A percentile compares a stretch with the other conserved stretches of the same genome.
Conservation (phyloP, 306 rosid genomes). For the Abrus precatorius region DNA sequence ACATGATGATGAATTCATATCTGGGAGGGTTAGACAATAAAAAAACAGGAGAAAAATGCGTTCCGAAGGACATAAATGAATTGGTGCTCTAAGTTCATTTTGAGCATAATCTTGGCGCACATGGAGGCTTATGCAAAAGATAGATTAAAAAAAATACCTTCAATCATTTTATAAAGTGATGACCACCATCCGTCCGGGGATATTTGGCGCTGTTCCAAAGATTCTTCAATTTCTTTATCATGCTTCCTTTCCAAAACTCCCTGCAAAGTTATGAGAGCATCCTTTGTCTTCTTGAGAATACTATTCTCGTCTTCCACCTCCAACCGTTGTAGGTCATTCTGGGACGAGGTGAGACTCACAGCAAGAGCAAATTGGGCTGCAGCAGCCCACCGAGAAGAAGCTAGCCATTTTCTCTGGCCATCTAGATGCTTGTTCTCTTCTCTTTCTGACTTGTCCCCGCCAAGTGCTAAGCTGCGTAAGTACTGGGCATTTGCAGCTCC, state of each 20-base stretch:
- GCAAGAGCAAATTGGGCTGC: constrained; percentile 82
- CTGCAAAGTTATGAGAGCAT: constrained; percentile 85
- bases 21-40: not conserved
- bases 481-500: constrained; percentile 92
- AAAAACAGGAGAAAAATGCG: not conserved
- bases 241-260: constrained; percentile 89
- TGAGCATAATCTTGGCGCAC: not conserved
- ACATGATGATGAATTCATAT: not conserved
- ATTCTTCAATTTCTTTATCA: constrained; percentile 68
- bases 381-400: constrained; percentile 79
- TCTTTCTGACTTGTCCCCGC: constrained; percentile 53
- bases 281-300: constrained; percentile 80
- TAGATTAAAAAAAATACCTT: constrained; percentile 64
- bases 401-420: constrained; percentile 65
- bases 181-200: constrained; percentile 83
- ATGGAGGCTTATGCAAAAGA: constrained; percentile 25
- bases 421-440: constrained; percentile 49
- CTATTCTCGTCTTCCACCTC: constrained; percentile 70
- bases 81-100: constrained; percentile 4
- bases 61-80: not conserved
- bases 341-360: constrained; percentile 72
- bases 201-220: constrained; percentile 60
- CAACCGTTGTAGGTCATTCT: constrained; percentile 71
- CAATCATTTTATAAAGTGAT: constrained; percentile 84
- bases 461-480: constrained; percentile 67